Evolutionary conservation across 768 basidiomycete genomes (phyloP).

Genomic region (Rickenella mellea): DNA sequence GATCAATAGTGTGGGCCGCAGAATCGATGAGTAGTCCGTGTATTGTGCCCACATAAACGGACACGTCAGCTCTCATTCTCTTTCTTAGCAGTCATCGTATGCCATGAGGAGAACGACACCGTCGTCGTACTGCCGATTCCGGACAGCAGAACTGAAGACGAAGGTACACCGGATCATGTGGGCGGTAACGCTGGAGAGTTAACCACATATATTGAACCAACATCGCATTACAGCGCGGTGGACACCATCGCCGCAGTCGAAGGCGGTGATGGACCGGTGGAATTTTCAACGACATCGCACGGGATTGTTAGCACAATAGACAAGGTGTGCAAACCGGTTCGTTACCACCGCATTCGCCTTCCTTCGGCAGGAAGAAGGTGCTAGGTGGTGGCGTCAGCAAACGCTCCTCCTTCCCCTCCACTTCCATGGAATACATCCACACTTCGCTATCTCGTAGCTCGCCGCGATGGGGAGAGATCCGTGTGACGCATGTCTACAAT

Average conservation of each 20-base stretch:
- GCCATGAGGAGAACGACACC: no score
- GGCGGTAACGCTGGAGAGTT: neutral
- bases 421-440: slow-evolving; percentile 25
- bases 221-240: neutral
- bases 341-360: slow-evolving; percentile 10
- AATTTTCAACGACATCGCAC: slow-evolving; percentile 1
- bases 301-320: slow-evolving; percentile 22
- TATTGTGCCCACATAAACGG: slow-evolving; percentile 3
- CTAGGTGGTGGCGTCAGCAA: neutral
- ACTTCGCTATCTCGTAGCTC: slow-evolving; percentile 42
- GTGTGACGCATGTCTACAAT: slow-evolving; percentile 38
- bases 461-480: slow-evolving; percentile 29
- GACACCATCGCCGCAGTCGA: neutral
- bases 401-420: neutral
- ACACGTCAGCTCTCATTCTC: neutral
- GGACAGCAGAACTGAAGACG: neutral
- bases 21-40: slow-evolving; percentile 15
- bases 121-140: neutral
- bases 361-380: neutral
- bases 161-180: neutral
- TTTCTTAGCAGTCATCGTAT: no score
- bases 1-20: slow-evolving; percentile 21
- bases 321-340: slow-evolving; percentile 13
- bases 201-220: neutral
- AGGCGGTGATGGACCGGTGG: neutral